Base-by-base conservation (phyloP, 1,284 basidiomycete species). In the Pascua guehoae region DNA sequence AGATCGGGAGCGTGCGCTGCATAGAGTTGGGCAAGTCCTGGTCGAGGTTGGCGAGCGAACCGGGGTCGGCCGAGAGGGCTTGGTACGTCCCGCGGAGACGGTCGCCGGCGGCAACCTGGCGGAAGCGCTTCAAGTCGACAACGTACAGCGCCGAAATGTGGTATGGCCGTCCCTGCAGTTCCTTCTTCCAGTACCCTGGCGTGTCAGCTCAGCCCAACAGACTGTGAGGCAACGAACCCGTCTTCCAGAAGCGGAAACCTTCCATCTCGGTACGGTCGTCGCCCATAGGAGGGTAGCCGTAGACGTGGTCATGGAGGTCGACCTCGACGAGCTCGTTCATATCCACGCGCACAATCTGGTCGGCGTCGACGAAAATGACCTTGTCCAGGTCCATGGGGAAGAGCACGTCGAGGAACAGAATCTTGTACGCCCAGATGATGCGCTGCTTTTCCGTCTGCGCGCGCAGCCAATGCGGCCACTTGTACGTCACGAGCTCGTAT, bases 371-470 rank as follows among this genome's bases (percentile, higher is more conserved):
- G 74, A 98, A 98, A 66, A 98, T 95, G 59, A 98, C 93, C 72
- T 96, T 95, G 79, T 95, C 91, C 52, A 98, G 83, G 76, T 95
- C 91, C 86, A 98, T 90, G 3, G 95, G 95, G 84, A 98, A 98
- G 8, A 98, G 83, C 8, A 98, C 94, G 69, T 98, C 95, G 36
- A 98, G 84, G 83, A 98, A 98, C 41, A 98, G 84, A 61, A 98
- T 98, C 79, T 98, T 98, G 82, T 98, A 97, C n/a, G 90, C 96
- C 95, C 95, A 98, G 67, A 98, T 98, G 56, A 93, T 89, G 17
- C 95, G 84, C 75, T 98, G 95, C 76, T 98, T 98, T 78, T 98
- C 95, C 55, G 86, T 93, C 74, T 98, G 95, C 11, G 85, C 84
- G n/a, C 92, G 88, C 12, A 98, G 82, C 95, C 95, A 98, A 4